phyloP scores from a whole-genome alignment of 371 early-diverging fungal genomes.

The Circinella minor region DNA sequence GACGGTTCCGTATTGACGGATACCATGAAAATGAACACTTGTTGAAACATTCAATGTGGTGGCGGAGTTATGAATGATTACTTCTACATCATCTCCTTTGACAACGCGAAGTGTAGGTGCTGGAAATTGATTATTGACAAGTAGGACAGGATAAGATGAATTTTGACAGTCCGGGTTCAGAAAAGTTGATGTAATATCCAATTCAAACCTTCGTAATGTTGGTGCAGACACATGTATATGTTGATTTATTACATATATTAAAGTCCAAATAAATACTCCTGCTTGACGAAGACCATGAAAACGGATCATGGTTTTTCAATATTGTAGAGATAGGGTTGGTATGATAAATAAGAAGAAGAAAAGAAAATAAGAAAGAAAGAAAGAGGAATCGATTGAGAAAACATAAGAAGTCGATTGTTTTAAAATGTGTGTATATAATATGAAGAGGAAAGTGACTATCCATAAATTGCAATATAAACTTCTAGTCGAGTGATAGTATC shows the following conservation, averaged over 20 bases:
- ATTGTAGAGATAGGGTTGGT: no score
- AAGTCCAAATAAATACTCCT: neutral
- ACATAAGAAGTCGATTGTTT: no score
- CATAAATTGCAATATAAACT: no score
- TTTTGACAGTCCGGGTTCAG: slow-evolving; percentile 39
- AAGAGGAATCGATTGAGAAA: no score
- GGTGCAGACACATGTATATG: neutral
- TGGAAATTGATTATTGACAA: slow-evolving; percentile 49
- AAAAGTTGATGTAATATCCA: slow-evolving; percentile 17
- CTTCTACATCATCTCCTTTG: slow-evolving; percentile 36
- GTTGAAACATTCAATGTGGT: slow-evolving; percentile 16
- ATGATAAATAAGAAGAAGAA: no score
- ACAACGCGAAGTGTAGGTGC: slow-evolving; percentile 46
- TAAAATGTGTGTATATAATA: no score
- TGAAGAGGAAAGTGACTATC: no score
- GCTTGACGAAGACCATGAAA: no score
- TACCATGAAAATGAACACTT: slow-evolving; percentile 49
- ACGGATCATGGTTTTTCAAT: no score
- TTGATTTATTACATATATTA: neutral
- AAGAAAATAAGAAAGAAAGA: no score
- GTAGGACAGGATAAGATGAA: slow-evolving; percentile 14
- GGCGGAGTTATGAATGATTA: slow-evolving; percentile 38
- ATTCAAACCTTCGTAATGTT: slow-evolving; percentile 22
- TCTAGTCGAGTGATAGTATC: no score
- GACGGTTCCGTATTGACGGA: slow-evolving; percentile 38